These are phyloP conservation scores for Cyberlindnera americana DNA, from an alignment of 805 yeast genomes.

Conservation along the genomic window DNA sequence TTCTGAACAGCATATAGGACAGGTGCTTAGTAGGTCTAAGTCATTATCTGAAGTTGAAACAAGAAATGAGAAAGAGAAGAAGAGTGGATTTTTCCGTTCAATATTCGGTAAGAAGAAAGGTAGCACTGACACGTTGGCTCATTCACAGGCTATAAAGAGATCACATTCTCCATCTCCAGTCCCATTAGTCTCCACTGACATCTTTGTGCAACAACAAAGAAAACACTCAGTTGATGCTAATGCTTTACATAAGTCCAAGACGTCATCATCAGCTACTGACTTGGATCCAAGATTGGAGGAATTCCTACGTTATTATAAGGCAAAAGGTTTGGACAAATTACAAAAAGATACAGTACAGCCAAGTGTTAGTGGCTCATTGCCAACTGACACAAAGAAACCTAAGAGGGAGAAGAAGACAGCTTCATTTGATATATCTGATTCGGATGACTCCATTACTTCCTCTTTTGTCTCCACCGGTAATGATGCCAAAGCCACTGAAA, in stretches of 20 bases:
- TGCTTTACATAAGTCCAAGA: slow-evolving; percentile 17
- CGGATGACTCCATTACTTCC: slow-evolving; percentile 8
- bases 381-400: no score
- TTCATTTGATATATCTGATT: neutral
- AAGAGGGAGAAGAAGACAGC: neutral
- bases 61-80: slow-evolving; percentile 22
- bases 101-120: slow-evolving; percentile 30
- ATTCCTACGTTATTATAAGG: slow-evolving; percentile 39
- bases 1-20: slow-evolving; percentile 11
- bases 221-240: neutral
- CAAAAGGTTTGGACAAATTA: slow-evolving; percentile 24
- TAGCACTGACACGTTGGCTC: slow-evolving; percentile 2
- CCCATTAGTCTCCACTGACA: neutral
- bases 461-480: slow-evolving; percentile 17
- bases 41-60: slow-evolving; percentile 28
- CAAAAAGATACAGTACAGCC: slow-evolving; percentile 18
- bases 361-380: no score
- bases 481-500: no score
- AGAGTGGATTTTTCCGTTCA: slow-evolving; percentile 35
- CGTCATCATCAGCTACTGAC: slow-evolving; percentile 18
- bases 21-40: slow-evolving; percentile 27
- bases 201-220: neutral
- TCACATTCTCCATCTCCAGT: neutral
- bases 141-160: neutral
- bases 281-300: slow-evolving; percentile 45